Conservation (phyloP, 2,329 filamentous ascomycete genomes). For the Lomentospora prolificans region DNA sequence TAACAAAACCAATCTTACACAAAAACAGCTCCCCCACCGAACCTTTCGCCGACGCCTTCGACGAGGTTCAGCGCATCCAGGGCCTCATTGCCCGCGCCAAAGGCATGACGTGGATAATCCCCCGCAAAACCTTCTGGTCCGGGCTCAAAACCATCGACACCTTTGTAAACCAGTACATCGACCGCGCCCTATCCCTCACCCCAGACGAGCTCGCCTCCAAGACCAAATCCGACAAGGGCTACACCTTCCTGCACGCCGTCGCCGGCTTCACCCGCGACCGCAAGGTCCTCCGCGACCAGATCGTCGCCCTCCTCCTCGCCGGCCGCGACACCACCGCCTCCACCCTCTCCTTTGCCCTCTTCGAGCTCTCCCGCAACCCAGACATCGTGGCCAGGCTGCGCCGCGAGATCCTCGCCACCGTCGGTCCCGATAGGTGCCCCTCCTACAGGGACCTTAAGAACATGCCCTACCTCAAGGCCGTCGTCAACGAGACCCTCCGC, state of each 20-base stretch:
- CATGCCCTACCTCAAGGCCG: slow-evolving; percentile 71
- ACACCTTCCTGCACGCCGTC: slow-evolving; percentile 81
- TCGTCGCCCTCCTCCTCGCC: slow-evolving; percentile 73
- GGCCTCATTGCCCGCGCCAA: slow-evolving; percentile 56
- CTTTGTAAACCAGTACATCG: slow-evolving; percentile 71
- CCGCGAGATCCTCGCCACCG: slow-evolving; percentile 55
- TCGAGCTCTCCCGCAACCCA: slow-evolving; percentile 68
- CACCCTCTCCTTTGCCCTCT: slow-evolving; percentile 72
- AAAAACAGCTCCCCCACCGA: slow-evolving; percentile 38
- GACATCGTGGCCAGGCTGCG: slow-evolving; percentile 58
- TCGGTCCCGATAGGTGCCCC: slow-evolving; percentile 53
- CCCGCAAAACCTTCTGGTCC: slow-evolving; percentile 51
- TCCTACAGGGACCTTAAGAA: slow-evolving; percentile 75
- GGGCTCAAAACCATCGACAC: slow-evolving; percentile 60
- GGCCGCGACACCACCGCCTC: slow-evolving; percentile 80
- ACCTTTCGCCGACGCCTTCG: slow-evolving; percentile 73
- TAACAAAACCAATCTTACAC: too few relatives aligned
- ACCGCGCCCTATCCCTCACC: slow-evolving; percentile 58
- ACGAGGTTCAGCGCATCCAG: slow-evolving; percentile 67
- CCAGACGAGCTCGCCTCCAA: slow-evolving; percentile 64
- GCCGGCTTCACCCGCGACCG: slow-evolving; percentile 67
- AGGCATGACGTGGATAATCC: slow-evolving; percentile 52
- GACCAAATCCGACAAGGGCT: slow-evolving; percentile 57
- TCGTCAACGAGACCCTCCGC: slow-evolving; percentile 69
- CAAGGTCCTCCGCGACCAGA: slow-evolving; percentile 70